Conservation (phyloP, 345 rosid species). For the Microthlaspi erraticum region DNA sequence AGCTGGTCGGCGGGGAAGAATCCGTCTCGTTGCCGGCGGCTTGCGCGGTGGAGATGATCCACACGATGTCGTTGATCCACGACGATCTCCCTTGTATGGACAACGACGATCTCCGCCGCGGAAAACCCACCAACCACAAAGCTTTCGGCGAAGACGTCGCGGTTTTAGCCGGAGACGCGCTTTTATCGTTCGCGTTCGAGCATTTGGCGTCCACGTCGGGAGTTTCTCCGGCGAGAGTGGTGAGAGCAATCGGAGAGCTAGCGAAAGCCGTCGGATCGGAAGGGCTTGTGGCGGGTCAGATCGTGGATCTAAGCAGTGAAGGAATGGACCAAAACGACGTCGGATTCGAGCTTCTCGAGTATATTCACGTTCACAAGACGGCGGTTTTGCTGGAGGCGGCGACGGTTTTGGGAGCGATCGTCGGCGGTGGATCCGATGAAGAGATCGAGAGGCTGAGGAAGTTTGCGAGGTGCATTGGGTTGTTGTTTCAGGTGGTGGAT, state of each 20-base stretch:
- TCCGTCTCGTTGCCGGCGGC: conserved; percentile 79
- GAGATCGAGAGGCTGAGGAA: conserved; percentile 75
- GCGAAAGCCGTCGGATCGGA: conserved; percentile 55
- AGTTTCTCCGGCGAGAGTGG: conserved; percentile 47
- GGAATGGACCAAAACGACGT: conserved; percentile 48
- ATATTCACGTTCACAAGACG: conserved; percentile 79
- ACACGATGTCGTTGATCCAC: conserved; percentile 88
- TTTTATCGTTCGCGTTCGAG: conserved; percentile 73
- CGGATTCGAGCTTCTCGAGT: conserved; percentile 69
- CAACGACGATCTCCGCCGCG: conserved; percentile 91
- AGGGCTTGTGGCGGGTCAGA: conserved; percentile 64
- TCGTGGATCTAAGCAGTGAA: conserved; percentile 56
- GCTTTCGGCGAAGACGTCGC: conserved; percentile 81
- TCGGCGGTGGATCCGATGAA: conserved; percentile 71
- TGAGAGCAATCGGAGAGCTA: conserved; percentile 52
- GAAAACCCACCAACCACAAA: conserved; percentile 88
- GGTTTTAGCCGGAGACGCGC: conserved; percentile 84
- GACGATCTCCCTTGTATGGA: conserved; percentile 95
- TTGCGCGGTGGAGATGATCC: conserved; percentile 90
- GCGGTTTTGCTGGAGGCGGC: conserved; percentile 73
- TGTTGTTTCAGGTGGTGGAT: conserved; percentile 71
- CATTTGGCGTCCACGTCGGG: conserved; percentile 49
- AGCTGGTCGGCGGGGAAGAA: conserved; percentile 71
- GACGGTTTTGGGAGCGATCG: conserved; percentile 74
- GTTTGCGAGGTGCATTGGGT: conserved; percentile 70